Conservation (phyloP, 441 rosid species). For the Pelargonium australe region DNA sequence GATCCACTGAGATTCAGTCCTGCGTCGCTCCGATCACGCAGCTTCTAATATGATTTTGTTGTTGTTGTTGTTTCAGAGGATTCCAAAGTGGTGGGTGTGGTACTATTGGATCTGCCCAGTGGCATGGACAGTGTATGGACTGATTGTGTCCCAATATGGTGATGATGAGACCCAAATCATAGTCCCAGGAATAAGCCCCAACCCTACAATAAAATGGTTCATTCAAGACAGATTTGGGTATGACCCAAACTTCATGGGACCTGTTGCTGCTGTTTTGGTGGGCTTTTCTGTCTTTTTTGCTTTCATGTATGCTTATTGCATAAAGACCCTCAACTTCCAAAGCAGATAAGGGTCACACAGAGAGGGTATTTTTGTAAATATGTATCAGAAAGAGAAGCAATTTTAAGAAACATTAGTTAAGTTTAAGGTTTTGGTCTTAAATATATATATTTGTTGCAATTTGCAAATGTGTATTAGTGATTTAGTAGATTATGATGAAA, state of each 20-base stretch:
- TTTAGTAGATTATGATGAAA: no score
- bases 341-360: neutral
- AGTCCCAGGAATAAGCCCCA: constrained; percentile 34
- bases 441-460: no score
- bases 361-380: neutral
- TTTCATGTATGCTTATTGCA: constrained; percentile 56
- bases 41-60: no score
- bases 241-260: constrained; percentile 57
- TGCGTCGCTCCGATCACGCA: neutral
- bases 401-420: neutral
- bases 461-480: no score
- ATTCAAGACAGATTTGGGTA: constrained; percentile 47
- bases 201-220: constrained; percentile 39
- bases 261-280: constrained; percentile 60
- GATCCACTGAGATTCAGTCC: no score
- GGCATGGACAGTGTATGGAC: constrained; percentile 83
- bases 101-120: constrained; percentile 81
- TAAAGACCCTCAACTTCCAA: constrained; percentile 67
- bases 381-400: neutral
- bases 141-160: constrained; percentile 66
- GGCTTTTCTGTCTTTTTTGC: constrained; percentile 65
- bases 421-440: no score
- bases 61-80: constrained; percentile 36
- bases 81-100: constrained; percentile 94
- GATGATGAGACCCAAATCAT: constrained; percentile 38